Evolutionary conservation across 2,329 filamentous ascomycete genomes (phyloP).

Genomic region (Curvularia spicifera): DNA sequence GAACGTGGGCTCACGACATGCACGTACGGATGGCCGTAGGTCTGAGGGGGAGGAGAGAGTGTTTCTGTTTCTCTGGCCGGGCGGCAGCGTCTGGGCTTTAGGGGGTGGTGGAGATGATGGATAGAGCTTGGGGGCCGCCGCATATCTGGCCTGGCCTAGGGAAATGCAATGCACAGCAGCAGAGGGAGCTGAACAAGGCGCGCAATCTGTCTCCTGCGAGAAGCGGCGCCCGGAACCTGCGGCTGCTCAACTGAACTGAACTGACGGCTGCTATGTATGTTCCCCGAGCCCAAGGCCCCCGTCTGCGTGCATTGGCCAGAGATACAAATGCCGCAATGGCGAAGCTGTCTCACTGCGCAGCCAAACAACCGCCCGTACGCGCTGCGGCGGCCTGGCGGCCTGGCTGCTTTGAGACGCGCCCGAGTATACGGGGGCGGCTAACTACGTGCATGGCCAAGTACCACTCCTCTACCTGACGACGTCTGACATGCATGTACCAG

Average conservation of each 20-base stretch:
- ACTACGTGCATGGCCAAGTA: not conserved
- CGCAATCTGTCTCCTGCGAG: conserved; percentile 23
- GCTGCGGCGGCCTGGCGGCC: not conserved
- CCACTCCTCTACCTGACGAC: too few species aligned
- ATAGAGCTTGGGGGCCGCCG: conserved; percentile 23
- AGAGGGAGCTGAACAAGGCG: conserved; percentile 19
- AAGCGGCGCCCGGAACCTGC: conserved; percentile 20
- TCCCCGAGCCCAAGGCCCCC: too few species aligned
- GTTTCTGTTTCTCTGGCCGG: not conserved
- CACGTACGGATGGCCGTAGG: too few species aligned
- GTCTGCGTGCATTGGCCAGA: too few species aligned
- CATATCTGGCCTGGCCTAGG: conserved; percentile 27
- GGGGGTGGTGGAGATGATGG: not conserved
- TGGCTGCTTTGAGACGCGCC: conserved; percentile 14
- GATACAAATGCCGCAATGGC: not conserved
- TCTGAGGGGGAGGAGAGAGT: not conserved
- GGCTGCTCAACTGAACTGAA: conserved; percentile 4
- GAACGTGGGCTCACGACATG: conserved; percentile 15
- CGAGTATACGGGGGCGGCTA: conserved; percentile 8
- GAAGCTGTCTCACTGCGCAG: not conserved
- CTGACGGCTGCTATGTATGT: not conserved
- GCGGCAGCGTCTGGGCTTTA: not conserved
- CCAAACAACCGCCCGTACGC: not conserved
- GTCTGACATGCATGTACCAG: conserved; percentile 13
- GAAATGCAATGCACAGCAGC: conserved; percentile 15